Evolutionary conservation across 371 early-diverging fungal genomes (phyloP), one percentile per base, ranked within the genome.

Genomic region (Mucor circinelloides): DNA sequence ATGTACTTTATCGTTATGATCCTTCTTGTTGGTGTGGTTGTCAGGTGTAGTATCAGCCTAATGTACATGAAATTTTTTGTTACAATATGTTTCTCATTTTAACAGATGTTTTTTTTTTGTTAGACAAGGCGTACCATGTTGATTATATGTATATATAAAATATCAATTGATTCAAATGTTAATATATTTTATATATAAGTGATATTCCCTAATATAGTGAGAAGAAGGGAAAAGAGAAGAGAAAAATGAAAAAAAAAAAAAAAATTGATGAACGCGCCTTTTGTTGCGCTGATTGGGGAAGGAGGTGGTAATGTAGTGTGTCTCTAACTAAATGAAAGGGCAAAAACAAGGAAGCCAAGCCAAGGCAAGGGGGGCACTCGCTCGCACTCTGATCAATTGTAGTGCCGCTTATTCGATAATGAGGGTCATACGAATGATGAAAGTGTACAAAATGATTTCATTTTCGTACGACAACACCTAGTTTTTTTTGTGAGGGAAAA

Each of bases 1-100:
- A 58, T 82, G 85, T 36, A 75, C 77, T 69, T 82, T 83, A 40
- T 87, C 86, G 64, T 81, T 82, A 57, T 76, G 78, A 44, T 76
- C 77, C 36, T 56, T 38, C 32, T 72, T 70, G 42, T 68, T 70
- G 17, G 30, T 25, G n/a, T 60, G 60, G 19, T 69, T 71, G 59
- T 80, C 78, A 28, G 73, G 67, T 70, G 73, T 66, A 56, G 63
- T 79, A 73, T 82, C 82, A 56, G 82, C 82, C 82, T 82, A 72
- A 13, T 36, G 10, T 13, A 36, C 36, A 13, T 23, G 7, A 5
- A 48, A 48, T 21, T 48, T 10, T 40, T 6, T 21, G 21, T 23
- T 50, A 50, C 50, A 9, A 8, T 7, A 23, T 36, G 36, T 36
- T 13, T 3, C 8, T 13, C 30, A 50, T 60, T 55, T 32, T 32